phyloP scores from a whole-genome alignment of 495 filamentous ascomycete species.

The Aspergillus cavernicola region DNA sequence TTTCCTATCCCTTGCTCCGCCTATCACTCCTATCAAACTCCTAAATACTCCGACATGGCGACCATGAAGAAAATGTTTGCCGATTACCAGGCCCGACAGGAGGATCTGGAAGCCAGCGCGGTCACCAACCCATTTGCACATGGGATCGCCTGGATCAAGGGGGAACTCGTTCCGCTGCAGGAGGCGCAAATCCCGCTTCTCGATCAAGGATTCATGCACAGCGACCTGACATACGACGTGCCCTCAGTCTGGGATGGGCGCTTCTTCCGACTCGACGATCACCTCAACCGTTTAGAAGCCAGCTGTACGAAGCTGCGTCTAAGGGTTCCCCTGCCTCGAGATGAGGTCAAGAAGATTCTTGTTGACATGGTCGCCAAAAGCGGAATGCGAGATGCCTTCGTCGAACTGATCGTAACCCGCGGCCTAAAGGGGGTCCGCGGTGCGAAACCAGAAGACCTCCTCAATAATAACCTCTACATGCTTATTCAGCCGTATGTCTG shows the following conservation, averaged over 20 bases:
- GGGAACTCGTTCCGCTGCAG: constrained; percentile 24
- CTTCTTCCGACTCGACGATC: constrained; percentile 37
- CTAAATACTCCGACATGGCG: too few species aligned
- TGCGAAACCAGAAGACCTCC: constrained; percentile 21
- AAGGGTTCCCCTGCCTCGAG: constrained; percentile 28
- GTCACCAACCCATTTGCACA: constrained; percentile 29
- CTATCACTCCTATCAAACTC: too few species aligned
- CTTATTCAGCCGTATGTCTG: constrained; percentile 36
- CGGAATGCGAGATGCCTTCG: constrained; percentile 38
- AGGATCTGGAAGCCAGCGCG: too few species aligned
- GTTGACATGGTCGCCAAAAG: constrained; percentile 34
- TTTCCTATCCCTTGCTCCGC: too few species aligned
- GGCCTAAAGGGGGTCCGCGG: constrained; percentile 32
- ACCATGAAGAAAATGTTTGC: too few species aligned
- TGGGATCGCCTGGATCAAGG: constrained; percentile 36
- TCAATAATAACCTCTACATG: constrained; percentile 34
- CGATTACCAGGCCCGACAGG: too few species aligned
- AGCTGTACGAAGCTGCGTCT: constrained; percentile 37
- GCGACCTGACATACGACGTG: constrained; percentile 42
- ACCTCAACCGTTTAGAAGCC: constrained; percentile 28
- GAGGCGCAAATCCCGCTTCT: constrained; percentile 37
- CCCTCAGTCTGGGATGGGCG: constrained; percentile 40
- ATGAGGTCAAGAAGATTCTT: constrained; percentile 30
- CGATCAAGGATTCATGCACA: constrained; percentile 41
- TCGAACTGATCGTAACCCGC: constrained; percentile 40